These are phyloP conservation scores for Ophiostoma novo-ulmi DNA, from an alignment of 2,329 filamentous ascomycete genomes.

Conservation along the genomic window DNA sequence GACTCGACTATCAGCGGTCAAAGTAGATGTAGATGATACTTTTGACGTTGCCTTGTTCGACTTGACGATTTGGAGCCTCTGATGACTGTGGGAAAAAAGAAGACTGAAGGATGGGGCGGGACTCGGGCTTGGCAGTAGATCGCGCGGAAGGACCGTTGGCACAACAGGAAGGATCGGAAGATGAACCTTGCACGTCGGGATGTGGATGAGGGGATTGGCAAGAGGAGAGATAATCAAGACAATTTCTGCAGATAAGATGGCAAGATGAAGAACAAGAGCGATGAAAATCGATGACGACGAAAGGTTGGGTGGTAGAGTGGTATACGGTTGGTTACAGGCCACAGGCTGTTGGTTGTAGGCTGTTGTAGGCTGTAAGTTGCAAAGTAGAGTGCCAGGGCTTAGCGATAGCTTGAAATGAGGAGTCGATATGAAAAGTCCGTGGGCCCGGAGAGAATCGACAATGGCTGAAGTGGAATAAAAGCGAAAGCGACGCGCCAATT, in stretches of 20 bases:
- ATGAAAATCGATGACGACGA: constrained; percentile 7
- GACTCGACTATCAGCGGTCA: background rate
- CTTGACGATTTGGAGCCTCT: background rate
- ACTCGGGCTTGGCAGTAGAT: constrained; percentile 4
- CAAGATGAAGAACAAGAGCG: background rate
- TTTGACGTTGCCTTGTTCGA: background rate
- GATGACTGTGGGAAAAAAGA: background rate
- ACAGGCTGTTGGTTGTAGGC: background rate
- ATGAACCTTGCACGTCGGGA: background rate
- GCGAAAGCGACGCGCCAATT: background rate
- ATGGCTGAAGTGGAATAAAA: constrained; percentile 8
- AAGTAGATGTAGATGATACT: constrained; percentile 5
- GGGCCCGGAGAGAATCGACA: background rate
- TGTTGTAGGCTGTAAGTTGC: background rate
- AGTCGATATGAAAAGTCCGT: constrained; percentile 11
- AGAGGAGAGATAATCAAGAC: background rate
- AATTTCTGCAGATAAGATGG: background rate
- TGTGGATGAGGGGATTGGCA: background rate
- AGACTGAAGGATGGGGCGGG: background rate
- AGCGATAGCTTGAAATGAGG: constrained; percentile 10
- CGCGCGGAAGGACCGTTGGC: background rate
- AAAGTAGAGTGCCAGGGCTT: background rate
- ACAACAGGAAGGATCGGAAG: background rate
- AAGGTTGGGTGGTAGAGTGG: background rate
- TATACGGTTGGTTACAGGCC: background rate